Evolutionary conservation across 345 rosid species (phyloP), one percentile per base, ranked within the genome.

Genomic region (Camelina hispida): DNA sequence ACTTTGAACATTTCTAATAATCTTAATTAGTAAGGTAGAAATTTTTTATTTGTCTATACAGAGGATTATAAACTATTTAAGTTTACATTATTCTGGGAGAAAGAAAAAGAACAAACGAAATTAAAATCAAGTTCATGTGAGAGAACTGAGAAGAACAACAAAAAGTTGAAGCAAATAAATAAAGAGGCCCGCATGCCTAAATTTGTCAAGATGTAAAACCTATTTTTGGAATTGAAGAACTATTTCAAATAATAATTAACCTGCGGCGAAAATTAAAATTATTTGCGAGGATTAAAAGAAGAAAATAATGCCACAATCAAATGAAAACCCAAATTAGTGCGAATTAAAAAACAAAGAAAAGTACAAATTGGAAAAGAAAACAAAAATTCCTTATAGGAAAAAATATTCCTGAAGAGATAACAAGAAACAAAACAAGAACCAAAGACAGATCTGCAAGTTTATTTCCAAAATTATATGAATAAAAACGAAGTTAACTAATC

Each of bases 391-490:
- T 55, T 20, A 54, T 35, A 35, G 25, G 16, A 62, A 16, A 37
- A 35, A 9, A 11, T 1, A 43, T 40, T 9, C 13, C 11, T 2
- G 10, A 38, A 38, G 42, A 10, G 37, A n/a, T 11, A 5, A 52
- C 18, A 47, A 47, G 25, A 59, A 61, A 58, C 22, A 59, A 59
- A 57, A 17, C 48, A 69, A 68, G n/a, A 22, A 67, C 46, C 17
- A 59, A 75, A 57, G 7, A 20, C 20, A 43, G 80, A 69, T 44
- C 30, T 50, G 59, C 44, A 25, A 44, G 16, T 57, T 34, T 48
- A 25, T 47, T 15, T 15, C 22, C 7, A 16, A 20, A 47, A 15
- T 53, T 42, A 40, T 32, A 59, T 35, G n/a, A 48, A 60, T 13
- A 12, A 48, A 28, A 48, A 28, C 13, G 32, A 71, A 22, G 50